Conservation (phyloP, 2,329 filamentous ascomycete genomes). For the Trichoderma hamatum region DNA sequence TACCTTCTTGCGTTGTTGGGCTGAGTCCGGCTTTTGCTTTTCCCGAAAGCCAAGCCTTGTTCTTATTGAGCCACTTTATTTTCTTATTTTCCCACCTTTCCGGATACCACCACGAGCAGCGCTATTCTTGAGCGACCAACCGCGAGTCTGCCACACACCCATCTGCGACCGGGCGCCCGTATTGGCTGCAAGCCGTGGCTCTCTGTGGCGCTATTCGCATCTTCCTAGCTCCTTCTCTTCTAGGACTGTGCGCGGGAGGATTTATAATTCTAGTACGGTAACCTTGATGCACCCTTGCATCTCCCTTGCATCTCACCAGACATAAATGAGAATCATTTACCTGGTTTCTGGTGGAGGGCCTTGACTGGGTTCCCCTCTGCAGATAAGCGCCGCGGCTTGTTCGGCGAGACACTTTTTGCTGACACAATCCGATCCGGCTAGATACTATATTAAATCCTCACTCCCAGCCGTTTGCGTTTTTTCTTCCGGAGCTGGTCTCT, state of each 20-base stretch:
- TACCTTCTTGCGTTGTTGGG: neutral
- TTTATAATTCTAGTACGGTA: neutral
- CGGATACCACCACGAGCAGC: neutral
- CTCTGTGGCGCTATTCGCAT: conserved; percentile 1
- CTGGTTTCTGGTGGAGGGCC: conserved; percentile 5
- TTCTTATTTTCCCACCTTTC: conserved; percentile 11
- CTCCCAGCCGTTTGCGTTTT: neutral
- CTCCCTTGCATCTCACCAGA: conserved; percentile 2
- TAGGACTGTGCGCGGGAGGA: neutral
- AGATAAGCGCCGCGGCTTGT: conserved; percentile 18
- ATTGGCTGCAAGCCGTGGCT: neutral
- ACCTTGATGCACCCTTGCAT: conserved; percentile 6
- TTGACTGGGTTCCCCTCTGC: neutral
- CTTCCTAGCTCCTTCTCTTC: conserved; percentile 5
- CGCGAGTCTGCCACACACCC: conserved; percentile 1
- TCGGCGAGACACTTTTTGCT: conserved; percentile 20
- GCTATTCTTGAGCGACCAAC: conserved; percentile 5
- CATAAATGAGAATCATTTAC: neutral
- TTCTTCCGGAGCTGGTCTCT: conserved; percentile 19
- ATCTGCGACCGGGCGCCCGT: neutral
- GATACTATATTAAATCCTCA: conserved; percentile 22
- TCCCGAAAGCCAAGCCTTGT: neutral
- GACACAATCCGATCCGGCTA: conserved; percentile 21
- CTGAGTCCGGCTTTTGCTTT: conserved; percentile 9
- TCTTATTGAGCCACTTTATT: conserved; percentile 9